Conservation (phyloP, 2,329 filamentous ascomycete genomes). For the Bipolaris gigantea region DNA sequence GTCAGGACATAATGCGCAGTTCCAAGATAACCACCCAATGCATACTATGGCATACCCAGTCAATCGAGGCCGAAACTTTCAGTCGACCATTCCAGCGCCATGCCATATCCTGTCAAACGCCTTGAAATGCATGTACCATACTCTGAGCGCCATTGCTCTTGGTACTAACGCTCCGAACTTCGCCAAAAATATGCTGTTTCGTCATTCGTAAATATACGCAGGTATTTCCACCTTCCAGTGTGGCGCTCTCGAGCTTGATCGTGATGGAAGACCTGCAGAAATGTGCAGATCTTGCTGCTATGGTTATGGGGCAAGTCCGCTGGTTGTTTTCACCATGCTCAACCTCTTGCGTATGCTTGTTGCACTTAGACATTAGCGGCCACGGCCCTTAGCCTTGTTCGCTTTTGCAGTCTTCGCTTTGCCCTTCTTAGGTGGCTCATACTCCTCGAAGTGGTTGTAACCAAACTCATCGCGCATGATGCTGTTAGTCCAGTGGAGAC, state of each 20-base stretch:
- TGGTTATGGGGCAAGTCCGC: not conserved
- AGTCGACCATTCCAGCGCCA: not conserved
- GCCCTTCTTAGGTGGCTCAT: constrained; percentile 52
- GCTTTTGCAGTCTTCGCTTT: constrained; percentile 46
- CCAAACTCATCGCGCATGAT: constrained; percentile 61
- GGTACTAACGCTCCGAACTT: constrained; percentile 27
- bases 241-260: not conserved
- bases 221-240: not conserved
- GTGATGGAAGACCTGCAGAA: not conserved
- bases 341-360: constrained; percentile 5
- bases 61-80: not conserved
- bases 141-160: constrained; percentile 15
- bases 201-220: constrained; percentile 23
- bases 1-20: not conserved
- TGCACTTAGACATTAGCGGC: constrained; percentile 17
- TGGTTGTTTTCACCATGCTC: not conserved
- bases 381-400: constrained; percentile 32
- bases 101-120: constrained; percentile 18
- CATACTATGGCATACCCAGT: not conserved
- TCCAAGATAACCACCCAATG: not conserved
- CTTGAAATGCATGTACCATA: constrained; percentile 16
- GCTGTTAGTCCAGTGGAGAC: constrained; percentile 67
- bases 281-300: not conserved
- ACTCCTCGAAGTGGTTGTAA: constrained; percentile 61
- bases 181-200: constrained; percentile 17